Conservation (phyloP, 2,329 filamentous ascomycete genomes). For the Botrytis medusae region DNA sequence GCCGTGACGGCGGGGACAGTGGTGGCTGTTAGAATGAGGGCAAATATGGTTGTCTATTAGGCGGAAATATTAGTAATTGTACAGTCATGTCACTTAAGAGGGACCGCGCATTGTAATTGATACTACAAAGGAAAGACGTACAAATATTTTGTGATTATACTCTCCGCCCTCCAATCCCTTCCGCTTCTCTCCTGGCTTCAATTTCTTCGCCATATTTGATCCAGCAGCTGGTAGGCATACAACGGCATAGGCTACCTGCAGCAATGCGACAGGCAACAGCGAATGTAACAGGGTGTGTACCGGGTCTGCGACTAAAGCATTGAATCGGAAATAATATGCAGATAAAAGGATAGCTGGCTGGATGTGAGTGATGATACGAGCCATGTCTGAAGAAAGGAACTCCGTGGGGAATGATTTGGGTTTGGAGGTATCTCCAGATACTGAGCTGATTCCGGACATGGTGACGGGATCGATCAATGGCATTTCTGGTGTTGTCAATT, state of each 20-base stretch:
- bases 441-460: slow-evolving; percentile 33
- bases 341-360: slow-evolving; percentile 68
- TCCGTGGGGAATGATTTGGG: slow-evolving; percentile 36
- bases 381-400: slow-evolving; percentile 40
- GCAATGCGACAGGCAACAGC: slow-evolving; percentile 59
- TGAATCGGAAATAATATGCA: slow-evolving; percentile 63
- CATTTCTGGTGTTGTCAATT: slow-evolving; percentile 27
- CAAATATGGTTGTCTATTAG: slow-evolving; percentile 53
- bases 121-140: slow-evolving; percentile 19
- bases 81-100: background rate
- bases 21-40: slow-evolving; percentile 54
- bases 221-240: slow-evolving; percentile 64
- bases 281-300: slow-evolving; percentile 60
- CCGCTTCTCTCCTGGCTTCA: slow-evolving; percentile 55
- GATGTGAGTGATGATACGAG: slow-evolving; percentile 59
- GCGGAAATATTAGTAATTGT: background rate
- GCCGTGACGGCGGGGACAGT: slow-evolving; percentile 54
- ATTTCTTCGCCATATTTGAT: slow-evolving; percentile 49
- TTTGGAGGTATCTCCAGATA: slow-evolving; percentile 14
- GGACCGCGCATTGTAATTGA: background rate
- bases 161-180: slow-evolving; percentile 41
- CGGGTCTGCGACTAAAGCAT: slow-evolving; percentile 67
- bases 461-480: slow-evolving; percentile 38
- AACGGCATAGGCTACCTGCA: slow-evolving; percentile 65
- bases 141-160: slow-evolving; percentile 24